Conservation (phyloP, 1,284 basidiomycete genomes). For the Marasmius tenuissimus region DNA sequence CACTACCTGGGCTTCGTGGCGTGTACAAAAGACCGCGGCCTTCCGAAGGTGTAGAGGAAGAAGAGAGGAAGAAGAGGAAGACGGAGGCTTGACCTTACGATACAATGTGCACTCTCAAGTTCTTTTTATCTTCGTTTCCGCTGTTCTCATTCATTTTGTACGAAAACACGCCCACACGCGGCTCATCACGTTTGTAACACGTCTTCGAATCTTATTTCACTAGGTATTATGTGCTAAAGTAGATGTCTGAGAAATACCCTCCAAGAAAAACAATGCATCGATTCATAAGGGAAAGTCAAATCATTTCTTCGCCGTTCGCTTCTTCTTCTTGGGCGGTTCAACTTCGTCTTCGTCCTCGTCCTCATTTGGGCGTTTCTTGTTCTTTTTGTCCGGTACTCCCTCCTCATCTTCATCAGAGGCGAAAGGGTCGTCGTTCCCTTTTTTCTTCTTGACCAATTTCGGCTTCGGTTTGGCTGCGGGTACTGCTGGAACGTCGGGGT, state of each 20-base stretch:
- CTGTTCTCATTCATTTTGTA: background rate
- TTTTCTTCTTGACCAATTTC: slow-evolving; percentile 40
- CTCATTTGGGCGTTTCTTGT: slow-evolving; percentile 18
- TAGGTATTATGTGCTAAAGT: too few species aligned
- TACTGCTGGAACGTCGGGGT: too few species aligned
- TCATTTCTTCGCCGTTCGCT: slow-evolving; percentile 19
- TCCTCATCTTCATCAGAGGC: slow-evolving; percentile 28
- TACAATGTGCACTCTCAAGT: background rate
- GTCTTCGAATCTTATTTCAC: too few species aligned
- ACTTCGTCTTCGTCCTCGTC: slow-evolving; percentile 24
- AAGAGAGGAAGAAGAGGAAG: slow-evolving; percentile 24
- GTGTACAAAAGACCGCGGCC: background rate
- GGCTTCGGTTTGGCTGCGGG: slow-evolving; percentile 34
- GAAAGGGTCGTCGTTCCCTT: slow-evolving; percentile 27
- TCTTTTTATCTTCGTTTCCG: slow-evolving; percentile 12
- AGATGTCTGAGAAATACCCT: too few species aligned
- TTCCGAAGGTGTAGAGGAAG: slow-evolving; percentile 14
- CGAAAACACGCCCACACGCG: too few species aligned
- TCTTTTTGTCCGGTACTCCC: slow-evolving; percentile 20
- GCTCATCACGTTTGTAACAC: too few species aligned
- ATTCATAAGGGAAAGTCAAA: background rate
- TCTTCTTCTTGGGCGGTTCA: slow-evolving; percentile 22
- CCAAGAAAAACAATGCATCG: too few species aligned
- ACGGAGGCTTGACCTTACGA: slow-evolving; percentile 20
- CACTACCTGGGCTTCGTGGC: background rate